Conservation (phyloP, 2,329 filamentous ascomycete species). For the Aureobasidium sp. region DNA sequence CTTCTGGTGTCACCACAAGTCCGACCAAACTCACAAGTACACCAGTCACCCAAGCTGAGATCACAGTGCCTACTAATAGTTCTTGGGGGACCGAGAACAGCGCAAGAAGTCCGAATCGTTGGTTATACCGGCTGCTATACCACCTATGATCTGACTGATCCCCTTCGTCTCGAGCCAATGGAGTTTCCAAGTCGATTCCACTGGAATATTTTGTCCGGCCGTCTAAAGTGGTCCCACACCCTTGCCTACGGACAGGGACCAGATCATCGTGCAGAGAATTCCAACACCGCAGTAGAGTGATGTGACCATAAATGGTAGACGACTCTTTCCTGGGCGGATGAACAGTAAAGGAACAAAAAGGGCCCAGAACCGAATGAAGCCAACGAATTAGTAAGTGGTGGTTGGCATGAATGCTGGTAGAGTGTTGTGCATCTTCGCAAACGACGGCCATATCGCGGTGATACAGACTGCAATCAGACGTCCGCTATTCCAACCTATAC, state of each 20-base stretch:
- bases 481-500: conserved; percentile 1
- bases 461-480: background rate
- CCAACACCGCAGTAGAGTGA: conserved; percentile 8
- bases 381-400: conserved; percentile 9
- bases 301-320: conserved; percentile 1
- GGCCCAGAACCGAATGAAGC: conserved; percentile 7
- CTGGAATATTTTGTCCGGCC: background rate
- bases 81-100: conserved; percentile 32
- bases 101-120: conserved; percentile 41
- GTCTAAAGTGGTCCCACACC: conserved; percentile 2
- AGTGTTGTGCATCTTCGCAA: conserved; percentile 10
- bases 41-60: conserved; percentile 36
- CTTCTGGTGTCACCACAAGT: conserved; percentile 35
- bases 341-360: conserved; percentile 1
- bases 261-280: conserved; percentile 12
- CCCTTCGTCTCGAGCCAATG: conserved; percentile 43
- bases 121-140: conserved; percentile 37
- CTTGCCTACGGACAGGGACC: conserved; percentile 6
- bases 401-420: conserved; percentile 3
- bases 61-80: conserved; percentile 37
- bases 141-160: conserved; percentile 39
- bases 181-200: conserved; percentile 27
- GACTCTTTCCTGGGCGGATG: conserved; percentile 3
- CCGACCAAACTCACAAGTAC: conserved; percentile 39
- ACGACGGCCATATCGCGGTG: conserved; percentile 10